Conservation (phyloP, 2,329 filamentous ascomycete species). For the Ophiocordyceps robertsii region DNA sequence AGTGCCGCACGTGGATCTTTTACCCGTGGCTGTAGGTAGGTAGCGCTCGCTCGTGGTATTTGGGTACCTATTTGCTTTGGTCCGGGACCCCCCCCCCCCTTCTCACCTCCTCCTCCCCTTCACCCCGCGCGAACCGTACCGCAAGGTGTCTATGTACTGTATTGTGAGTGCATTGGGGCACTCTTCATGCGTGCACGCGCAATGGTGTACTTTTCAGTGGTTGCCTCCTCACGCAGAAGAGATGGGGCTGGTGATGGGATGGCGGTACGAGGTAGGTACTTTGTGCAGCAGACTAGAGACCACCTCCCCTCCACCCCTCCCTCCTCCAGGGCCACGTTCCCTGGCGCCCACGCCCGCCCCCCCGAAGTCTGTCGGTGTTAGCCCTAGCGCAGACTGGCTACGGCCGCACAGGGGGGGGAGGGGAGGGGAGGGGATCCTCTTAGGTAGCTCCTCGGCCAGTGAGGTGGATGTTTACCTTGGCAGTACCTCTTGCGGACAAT, state of each 20-base stretch:
- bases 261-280: background rate
- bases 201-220: too few species aligned
- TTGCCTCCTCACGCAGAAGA: too few species aligned
- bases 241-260: too few species aligned
- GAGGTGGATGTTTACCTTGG: too few species aligned
- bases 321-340: conserved; percentile 1
- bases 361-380: conserved; percentile 2
- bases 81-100: background rate
- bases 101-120: too few species aligned
- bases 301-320: background rate
- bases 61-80: background rate
- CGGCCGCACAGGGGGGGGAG: background rate
- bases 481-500: too few species aligned
- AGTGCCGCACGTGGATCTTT: background rate
- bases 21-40: background rate
- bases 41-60: background rate
- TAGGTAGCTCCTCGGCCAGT: too few species aligned
- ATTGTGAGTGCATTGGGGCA: too few species aligned
- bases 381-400: conserved; percentile 2
- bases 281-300: background rate
- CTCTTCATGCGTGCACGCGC: too few species aligned
- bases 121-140: too few species aligned
- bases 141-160: too few species aligned
- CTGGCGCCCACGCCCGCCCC: background rate
- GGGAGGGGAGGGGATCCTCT: background rate